Conservation (phyloP, 306 rosid species). For the Amphicarpaea edgeworthii region DNA sequence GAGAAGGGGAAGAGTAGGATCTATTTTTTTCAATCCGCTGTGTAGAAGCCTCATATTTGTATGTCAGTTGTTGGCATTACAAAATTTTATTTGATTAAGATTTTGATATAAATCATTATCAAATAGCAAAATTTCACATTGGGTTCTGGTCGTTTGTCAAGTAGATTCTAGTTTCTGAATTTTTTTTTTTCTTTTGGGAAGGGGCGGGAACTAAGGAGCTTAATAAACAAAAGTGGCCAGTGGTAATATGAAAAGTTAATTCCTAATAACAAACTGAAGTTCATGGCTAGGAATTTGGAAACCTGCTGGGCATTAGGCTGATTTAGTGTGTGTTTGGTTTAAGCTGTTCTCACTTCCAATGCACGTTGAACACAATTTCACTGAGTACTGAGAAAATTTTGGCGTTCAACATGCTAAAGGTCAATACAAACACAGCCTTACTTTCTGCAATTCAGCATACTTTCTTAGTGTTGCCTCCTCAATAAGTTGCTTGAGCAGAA, state of each 20-base stretch:
- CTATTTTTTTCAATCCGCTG: conserved; percentile 30
- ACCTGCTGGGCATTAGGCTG: neutral
- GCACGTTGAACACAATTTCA: too few relatives aligned
- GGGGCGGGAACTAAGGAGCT: neutral
- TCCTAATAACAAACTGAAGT: conserved; percentile 6
- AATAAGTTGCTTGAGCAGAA: neutral
- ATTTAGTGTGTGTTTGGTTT: neutral
- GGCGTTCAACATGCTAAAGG: too few relatives aligned
- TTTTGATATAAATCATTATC: conserved; percentile 13
- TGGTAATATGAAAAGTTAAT: conserved; percentile 9
- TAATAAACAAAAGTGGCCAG: neutral
- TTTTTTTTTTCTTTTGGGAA: neutral
- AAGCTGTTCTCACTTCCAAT: too few relatives aligned
- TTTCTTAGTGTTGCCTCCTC: neutral
- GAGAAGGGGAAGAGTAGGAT: conserved; percentile 12
- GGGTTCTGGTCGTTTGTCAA: neutral
- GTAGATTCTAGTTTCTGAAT: conserved; percentile 3
- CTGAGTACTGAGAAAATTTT: too few relatives aligned
- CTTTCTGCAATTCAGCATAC: neutral
- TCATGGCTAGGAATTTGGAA: neutral
- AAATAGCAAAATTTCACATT: conserved; percentile 2
- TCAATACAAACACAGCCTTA: neutral
- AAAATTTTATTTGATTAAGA: neutral
- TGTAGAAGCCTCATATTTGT: conserved; percentile 41
- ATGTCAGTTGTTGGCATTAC: conserved; percentile 17